phyloP scores from a whole-genome alignment of 176 grass and related monocot species.

The Hordeum marinum region DNA sequence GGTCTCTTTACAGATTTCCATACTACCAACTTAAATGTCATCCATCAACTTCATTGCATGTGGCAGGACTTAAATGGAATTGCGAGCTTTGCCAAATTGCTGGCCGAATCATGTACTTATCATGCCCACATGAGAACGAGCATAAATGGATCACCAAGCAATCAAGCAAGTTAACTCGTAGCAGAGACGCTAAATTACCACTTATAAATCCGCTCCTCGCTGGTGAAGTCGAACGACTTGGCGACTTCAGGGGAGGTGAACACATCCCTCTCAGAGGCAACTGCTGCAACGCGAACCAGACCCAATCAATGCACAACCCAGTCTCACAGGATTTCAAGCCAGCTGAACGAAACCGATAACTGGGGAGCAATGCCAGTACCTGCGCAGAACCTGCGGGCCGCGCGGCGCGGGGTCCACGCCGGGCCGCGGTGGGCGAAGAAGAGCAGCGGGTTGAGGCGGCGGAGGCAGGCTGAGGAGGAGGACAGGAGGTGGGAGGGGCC shows the following conservation, averaged over 20 bases:
- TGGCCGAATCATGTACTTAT: not conserved
- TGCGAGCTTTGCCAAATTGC: not conserved
- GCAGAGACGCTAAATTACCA: conserved; percentile 42
- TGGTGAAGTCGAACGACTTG: conserved; percentile 85
- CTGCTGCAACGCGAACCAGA: conserved; percentile 24
- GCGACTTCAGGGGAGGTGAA: conserved; percentile 81
- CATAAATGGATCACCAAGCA: not conserved
- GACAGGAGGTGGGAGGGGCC: conserved; percentile 45
- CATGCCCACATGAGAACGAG: not conserved
- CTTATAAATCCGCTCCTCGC: conserved; percentile 89
- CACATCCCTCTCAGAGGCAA: conserved; percentile 61
- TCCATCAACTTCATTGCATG: not conserved
- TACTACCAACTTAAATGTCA: not conserved
- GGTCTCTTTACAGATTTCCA: not conserved
- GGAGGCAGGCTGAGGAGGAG: conserved; percentile 49
- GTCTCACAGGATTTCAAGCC: not conserved
- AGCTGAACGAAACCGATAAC: not conserved
- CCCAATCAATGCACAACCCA: not conserved
- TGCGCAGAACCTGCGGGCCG: conserved; percentile 60
- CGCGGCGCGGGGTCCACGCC: conserved; percentile 30
- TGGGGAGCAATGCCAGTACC: conserved; percentile 13
- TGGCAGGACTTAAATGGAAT: not conserved
- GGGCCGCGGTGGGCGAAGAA: conserved; percentile 40
- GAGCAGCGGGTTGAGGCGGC: conserved; percentile 56
- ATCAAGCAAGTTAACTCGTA: not conserved